Conservation (phyloP, 208 protist species). For the Leishmania braziliensis region DNA sequence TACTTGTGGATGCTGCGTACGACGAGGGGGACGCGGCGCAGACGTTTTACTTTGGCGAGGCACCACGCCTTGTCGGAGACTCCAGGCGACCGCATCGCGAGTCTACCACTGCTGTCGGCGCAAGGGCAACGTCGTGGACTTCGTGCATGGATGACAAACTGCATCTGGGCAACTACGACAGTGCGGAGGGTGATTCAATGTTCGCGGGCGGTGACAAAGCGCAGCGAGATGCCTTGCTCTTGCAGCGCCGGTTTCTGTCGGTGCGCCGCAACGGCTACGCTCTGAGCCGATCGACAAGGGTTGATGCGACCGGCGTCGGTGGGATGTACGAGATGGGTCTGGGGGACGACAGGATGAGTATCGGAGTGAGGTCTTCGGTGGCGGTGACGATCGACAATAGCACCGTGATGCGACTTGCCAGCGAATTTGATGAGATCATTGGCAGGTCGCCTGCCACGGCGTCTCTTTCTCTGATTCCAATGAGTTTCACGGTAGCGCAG, state of each 20-base stretch:
- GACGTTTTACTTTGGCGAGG: slow-evolving; percentile 51
- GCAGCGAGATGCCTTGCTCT: slow-evolving; percentile 5
- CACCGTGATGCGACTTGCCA: neutral
- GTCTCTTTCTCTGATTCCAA: slow-evolving; percentile 14
- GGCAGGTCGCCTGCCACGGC: neutral
- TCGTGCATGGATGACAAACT: neutral
- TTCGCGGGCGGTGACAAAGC: neutral
- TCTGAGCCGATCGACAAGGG: neutral
- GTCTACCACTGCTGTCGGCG: neutral
- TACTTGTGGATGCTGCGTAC: slow-evolving; percentile 66
- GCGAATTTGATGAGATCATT: neutral
- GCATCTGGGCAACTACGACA: neutral
- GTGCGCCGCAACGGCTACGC: slow-evolving; percentile 32
- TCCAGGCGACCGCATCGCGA: neutral
- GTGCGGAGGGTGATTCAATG: slow-evolving; percentile 10
- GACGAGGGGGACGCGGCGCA: slow-evolving; percentile 31
- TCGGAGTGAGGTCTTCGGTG: slow-evolving; percentile 4
- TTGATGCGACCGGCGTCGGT: neutral
- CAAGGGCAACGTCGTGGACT: neutral
- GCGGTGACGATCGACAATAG: neutral
- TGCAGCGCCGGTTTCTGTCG: slow-evolving; percentile 23
- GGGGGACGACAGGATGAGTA: slow-evolving; percentile 13
- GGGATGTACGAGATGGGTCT: neutral
- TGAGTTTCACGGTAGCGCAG: slow-evolving; percentile 27
- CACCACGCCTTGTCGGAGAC: slow-evolving; percentile 33